These are phyloP conservation scores for Ambrosia trifida DNA, from an alignment of 129 eudicot species.

Conservation along the genomic window DNA sequence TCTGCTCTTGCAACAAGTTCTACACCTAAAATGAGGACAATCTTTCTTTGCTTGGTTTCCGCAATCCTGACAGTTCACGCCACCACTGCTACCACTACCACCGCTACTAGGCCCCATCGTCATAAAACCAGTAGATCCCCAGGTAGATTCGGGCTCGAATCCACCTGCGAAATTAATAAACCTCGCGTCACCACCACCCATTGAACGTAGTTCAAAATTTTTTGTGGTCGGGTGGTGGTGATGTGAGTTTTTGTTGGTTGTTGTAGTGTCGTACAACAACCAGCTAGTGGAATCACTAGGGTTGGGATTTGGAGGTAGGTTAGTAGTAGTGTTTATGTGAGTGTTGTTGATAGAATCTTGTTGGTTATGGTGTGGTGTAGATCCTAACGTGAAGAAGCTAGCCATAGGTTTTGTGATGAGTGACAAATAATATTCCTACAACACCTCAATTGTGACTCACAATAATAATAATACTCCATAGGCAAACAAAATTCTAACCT, in stretches of 20 bases:
- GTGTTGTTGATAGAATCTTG: constrained; percentile 8
- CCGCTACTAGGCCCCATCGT: constrained; percentile 45
- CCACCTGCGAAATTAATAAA: constrained; percentile 38
- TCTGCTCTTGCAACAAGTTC: constrained; percentile 88
- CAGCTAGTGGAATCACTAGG: constrained; percentile 29
- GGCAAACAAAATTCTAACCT: constrained; percentile 29
- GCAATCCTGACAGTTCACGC: constrained; percentile 76
- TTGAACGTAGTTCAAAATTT: constrained; percentile 26
- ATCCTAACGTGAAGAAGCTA: constrained; percentile 67
- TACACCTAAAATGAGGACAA: constrained; percentile 73
- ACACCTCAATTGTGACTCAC: constrained; percentile 44
- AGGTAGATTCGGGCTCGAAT: constrained; percentile 21
- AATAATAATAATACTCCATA: constrained; percentile 54
- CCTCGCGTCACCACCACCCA: constrained; percentile 30
- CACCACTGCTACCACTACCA: constrained; percentile 25
- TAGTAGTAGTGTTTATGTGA: constrained; percentile 5
- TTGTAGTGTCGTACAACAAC: constrained; percentile 20
- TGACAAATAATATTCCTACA: constrained; percentile 20
- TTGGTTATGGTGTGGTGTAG: constrained; percentile 26
- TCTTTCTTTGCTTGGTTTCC: constrained; percentile 96
- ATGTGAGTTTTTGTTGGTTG: constrained; percentile 29
- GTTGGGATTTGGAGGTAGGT: constrained; percentile 29
- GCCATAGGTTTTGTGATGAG: constrained; percentile 46
- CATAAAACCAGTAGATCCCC: constrained; percentile 44
- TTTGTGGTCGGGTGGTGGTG: constrained; percentile 32